phyloP scores from a whole-genome alignment of 1,284 basidiomycete species.

The Stereum hirsutum region DNA sequence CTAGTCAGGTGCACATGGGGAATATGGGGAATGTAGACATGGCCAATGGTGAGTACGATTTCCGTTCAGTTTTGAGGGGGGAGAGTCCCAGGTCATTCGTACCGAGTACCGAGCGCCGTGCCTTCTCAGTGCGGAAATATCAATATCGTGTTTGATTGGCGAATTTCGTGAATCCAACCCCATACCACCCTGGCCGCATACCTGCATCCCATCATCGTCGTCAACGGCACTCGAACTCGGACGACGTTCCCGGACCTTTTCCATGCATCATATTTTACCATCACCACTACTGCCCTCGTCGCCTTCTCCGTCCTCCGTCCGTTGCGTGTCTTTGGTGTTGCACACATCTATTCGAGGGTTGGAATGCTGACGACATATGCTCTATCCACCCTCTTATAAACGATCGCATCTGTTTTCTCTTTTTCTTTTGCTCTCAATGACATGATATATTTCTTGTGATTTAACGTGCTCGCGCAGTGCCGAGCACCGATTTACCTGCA shows the following conservation, averaged over 20 bases:
- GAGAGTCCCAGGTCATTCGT: slow-evolving; percentile 64
- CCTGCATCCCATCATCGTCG: too few species aligned
- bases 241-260: background rate
- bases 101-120: slow-evolving; percentile 77
- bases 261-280: too few species aligned
- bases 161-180: background rate
- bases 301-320: slow-evolving; percentile 4
- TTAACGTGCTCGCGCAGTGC: slow-evolving; percentile 34
- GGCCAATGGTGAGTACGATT: slow-evolving; percentile 56
- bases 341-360: slow-evolving; percentile 14
- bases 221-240: slow-evolving; percentile 1
- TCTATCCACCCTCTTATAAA: too few species aligned
- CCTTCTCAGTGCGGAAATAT: slow-evolving; percentile 75
- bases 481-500: slow-evolving; percentile 38
- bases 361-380: slow-evolving; percentile 30
- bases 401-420: slow-evolving; percentile 20
- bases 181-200: background rate
- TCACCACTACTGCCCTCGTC: too few species aligned
- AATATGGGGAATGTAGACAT: slow-evolving; percentile 14
- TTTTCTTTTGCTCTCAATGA: slow-evolving; percentile 16
- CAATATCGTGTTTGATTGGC: slow-evolving; percentile 35
- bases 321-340: slow-evolving; percentile 19
- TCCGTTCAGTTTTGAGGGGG: slow-evolving; percentile 43
- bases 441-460: slow-evolving; percentile 18
- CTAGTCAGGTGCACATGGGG: slow-evolving; percentile 9